These are phyloP conservation scores for Pleurotus salmoneostramineus DNA, from an alignment of 768 basidiomycete species.

Conservation along the genomic window DNA sequence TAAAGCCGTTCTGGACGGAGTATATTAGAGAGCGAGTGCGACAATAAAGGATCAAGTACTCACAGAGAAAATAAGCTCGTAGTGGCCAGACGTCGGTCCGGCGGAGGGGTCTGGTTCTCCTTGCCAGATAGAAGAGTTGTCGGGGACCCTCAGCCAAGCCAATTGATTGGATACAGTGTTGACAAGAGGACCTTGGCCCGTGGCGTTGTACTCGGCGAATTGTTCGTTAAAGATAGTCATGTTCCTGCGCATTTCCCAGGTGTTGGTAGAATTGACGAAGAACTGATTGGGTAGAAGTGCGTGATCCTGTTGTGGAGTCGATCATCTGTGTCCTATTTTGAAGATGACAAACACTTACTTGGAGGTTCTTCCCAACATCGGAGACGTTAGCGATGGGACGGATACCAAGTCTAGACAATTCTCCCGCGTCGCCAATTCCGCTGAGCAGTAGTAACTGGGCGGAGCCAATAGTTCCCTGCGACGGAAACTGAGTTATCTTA, in stretches of 20 bases:
- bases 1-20: slow-evolving; percentile 10
- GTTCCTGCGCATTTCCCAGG: slow-evolving; percentile 14
- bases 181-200: slow-evolving; percentile 20
- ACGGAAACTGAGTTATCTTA: too few relatives aligned
- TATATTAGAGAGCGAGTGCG: background rate
- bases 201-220: slow-evolving; percentile 18
- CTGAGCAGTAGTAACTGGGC: background rate
- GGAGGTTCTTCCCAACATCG: background rate
- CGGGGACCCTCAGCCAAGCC: slow-evolving; percentile 23
- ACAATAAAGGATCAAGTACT: background rate
- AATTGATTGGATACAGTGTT: slow-evolving; percentile 16
- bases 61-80: slow-evolving; percentile 23
- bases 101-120: slow-evolving; percentile 23
- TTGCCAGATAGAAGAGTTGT: slow-evolving; percentile 12
- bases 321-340: too few relatives aligned
- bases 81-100: slow-evolving; percentile 24
- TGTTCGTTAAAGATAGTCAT: slow-evolving; percentile 8
- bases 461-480: background rate
- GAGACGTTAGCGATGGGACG: background rate
- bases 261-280: slow-evolving; percentile 18
- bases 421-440: background rate
- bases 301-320: too few relatives aligned
- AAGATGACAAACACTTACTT: background rate
- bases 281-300: slow-evolving; percentile 10
- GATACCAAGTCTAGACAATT: background rate